Conservation (phyloP, 345 rosid genomes). For the Eucalyptus caleyi region DNA sequence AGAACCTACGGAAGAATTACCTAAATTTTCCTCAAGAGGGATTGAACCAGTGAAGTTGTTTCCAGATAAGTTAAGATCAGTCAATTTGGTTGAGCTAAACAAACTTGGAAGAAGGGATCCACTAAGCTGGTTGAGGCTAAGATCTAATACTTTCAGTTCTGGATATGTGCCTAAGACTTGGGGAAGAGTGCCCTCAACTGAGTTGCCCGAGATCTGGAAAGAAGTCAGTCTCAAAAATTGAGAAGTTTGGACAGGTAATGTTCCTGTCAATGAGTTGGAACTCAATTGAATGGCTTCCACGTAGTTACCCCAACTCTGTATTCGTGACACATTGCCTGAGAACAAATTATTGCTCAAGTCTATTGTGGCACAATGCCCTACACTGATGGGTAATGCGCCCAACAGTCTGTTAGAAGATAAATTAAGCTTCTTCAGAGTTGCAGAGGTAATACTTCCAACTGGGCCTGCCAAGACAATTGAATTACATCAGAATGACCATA, state of each 20-base stretch:
- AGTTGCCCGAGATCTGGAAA: constrained; percentile 49
- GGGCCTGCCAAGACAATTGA: constrained; percentile 46
- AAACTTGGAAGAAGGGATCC: constrained; percentile 49
- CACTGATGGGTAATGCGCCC: constrained; percentile 48
- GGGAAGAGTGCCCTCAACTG: constrained; percentile 58
- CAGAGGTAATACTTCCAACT: constrained; percentile 57
- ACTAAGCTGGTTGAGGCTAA: constrained; percentile 52
- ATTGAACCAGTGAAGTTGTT: constrained; percentile 68
- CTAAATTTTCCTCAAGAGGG: constrained; percentile 31
- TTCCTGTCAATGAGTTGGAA: constrained; percentile 59
- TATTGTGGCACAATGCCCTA: constrained; percentile 60
- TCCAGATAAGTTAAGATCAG: constrained; percentile 52
- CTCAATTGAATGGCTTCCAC: constrained; percentile 64
- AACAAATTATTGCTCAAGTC: constrained; percentile 68
- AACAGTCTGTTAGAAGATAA: constrained; percentile 65
- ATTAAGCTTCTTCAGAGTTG: constrained; percentile 65
- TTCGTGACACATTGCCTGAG: constrained; percentile 64
- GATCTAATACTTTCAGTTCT: constrained; percentile 52
- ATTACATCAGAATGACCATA: background rate
- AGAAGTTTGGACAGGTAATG: constrained; percentile 51
- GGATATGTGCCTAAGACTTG: constrained; percentile 47
- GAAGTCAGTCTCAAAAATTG: constrained; percentile 64
- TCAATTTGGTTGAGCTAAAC: constrained; percentile 43
- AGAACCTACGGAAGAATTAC: constrained; percentile 3
- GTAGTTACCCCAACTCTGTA: constrained; percentile 72